Evolutionary conservation across 1,284 basidiomycete species (phyloP).

Genomic region (Austroboletus olivaceoglutinosus): DNA sequence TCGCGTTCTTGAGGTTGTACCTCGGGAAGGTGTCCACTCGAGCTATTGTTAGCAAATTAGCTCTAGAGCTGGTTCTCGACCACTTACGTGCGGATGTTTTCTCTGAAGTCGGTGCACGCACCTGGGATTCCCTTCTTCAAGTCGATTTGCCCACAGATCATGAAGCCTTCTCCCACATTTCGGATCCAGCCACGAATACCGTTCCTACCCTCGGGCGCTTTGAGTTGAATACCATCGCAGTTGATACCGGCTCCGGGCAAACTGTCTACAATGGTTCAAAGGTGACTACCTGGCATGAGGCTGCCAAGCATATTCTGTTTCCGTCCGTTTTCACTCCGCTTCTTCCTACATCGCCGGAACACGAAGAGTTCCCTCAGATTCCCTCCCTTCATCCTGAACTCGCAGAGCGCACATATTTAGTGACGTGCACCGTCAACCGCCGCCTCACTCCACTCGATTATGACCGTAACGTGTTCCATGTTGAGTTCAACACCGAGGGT

Average conservation of each 20-base stretch:
- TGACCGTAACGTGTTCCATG: slow-evolving; percentile 98
- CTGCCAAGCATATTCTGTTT: slow-evolving; percentile 88
- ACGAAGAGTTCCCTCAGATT: slow-evolving; percentile 52
- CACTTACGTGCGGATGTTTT: slow-evolving; percentile 45
- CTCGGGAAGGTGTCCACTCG: slow-evolving; percentile 60
- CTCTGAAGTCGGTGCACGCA: slow-evolving; percentile 44
- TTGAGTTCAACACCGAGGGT: slow-evolving; percentile 91
- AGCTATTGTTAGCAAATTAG: slow-evolving; percentile 50
- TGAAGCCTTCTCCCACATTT: slow-evolving; percentile 11
- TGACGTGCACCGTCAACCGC: slow-evolving; percentile 92
- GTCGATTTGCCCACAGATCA: slow-evolving; percentile 38
- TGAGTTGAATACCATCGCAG: slow-evolving; percentile 68
- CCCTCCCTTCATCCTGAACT: slow-evolving; percentile 83
- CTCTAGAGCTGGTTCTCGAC: slow-evolving; percentile 41
- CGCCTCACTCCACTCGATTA: slow-evolving; percentile 94
- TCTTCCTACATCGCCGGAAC: slow-evolving; percentile 30
- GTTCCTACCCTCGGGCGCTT: slow-evolving; percentile 51
- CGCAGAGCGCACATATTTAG: slow-evolving; percentile 88
- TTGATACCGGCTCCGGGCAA: slow-evolving; percentile 53
- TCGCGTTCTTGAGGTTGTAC: slow-evolving; percentile 72
- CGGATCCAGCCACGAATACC: slow-evolving; percentile 24
- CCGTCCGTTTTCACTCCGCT: slow-evolving; percentile 72
- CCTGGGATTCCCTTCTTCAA: slow-evolving; percentile 60
- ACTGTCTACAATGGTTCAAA: slow-evolving; percentile 61
- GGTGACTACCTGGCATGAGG: slow-evolving; percentile 78